These are phyloP conservation scores for Myxozyma mucilagina DNA, from an alignment of 805 yeast genomes.

Conservation along the genomic window DNA sequence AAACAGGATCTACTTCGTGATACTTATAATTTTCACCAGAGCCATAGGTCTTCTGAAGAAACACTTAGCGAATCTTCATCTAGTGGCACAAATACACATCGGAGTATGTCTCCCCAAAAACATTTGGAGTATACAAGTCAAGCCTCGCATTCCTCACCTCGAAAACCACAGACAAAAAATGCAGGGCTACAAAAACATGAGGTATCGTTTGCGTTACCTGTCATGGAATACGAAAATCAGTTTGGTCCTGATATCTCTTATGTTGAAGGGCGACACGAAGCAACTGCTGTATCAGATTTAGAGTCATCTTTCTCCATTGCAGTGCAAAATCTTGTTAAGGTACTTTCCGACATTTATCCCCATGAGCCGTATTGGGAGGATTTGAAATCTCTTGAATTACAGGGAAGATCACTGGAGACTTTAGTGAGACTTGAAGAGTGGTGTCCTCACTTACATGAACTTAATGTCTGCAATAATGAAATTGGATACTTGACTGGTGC, in stretches of 20 bases:
- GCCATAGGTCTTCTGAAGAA: conserved; percentile 23
- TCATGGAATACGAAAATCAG: background rate
- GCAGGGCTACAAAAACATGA: conserved; percentile 9
- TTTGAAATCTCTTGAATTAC: conserved; percentile 42
- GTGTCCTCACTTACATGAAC: conserved; percentile 45
- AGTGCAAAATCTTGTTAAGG: conserved; percentile 45
- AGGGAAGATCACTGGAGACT: conserved; percentile 43
- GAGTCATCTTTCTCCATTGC: conserved; percentile 47
- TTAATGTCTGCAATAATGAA: conserved; percentile 46
- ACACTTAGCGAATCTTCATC: conserved; percentile 1
- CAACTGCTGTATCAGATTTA: conserved; percentile 45
- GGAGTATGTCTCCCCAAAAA: conserved; percentile 14
- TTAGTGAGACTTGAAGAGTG: conserved; percentile 46
- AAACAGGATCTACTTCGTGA: conserved; percentile 19
- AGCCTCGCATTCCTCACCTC: background rate
- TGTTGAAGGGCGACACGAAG: conserved; percentile 36
- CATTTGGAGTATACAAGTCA: conserved; percentile 1
- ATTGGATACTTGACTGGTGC: conserved; percentile 49
- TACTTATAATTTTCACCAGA: conserved; percentile 15
- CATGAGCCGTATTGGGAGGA: conserved; percentile 47
- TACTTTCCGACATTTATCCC: conserved; percentile 45
- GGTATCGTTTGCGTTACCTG: conserved; percentile 21
- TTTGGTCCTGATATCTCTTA: conserved; percentile 33
- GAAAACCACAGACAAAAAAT: background rate
- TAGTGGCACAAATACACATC: background rate